Evolutionary conservation across 2,329 filamentous ascomycete species (phyloP).

Genomic region (Bipolaris gigantea): DNA sequence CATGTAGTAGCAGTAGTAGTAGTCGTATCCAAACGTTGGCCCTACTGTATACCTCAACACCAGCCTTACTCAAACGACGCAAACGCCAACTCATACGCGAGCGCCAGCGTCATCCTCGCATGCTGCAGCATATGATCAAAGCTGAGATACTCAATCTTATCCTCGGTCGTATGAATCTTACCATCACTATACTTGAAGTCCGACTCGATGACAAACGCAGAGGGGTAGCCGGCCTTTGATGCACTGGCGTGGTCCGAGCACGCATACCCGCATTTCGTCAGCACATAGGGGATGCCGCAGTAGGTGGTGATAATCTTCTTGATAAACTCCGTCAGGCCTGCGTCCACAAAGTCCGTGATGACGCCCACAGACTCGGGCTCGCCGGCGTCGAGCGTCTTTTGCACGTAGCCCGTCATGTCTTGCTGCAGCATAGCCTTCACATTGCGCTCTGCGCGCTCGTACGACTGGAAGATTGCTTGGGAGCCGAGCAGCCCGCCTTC

Average conservation of each 20-base stretch:
- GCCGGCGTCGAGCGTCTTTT: constrained; percentile 80
- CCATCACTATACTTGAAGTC: constrained; percentile 66
- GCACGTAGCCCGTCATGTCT: constrained; percentile 86
- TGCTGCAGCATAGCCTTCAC: constrained; percentile 98
- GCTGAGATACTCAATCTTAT: constrained; percentile 70
- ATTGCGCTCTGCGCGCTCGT: constrained; percentile 71
- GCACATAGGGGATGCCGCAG: constrained; percentile 82
- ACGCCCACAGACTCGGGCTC: constrained; percentile 85
- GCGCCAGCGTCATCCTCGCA: constrained; percentile 77
- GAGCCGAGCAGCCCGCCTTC: constrained; percentile 85
- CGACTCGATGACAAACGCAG: constrained; percentile 75
- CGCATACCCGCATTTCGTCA: constrained; percentile 88
- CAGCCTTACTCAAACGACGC: constrained; percentile 61
- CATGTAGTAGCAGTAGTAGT: not conserved
- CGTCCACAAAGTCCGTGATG: constrained; percentile 88
- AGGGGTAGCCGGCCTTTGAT: constrained; percentile 73
- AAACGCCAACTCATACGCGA: constrained; percentile 83
- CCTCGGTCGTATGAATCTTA: constrained; percentile 71
- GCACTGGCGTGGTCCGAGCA: constrained; percentile 76
- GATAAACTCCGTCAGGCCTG: constrained; percentile 82
- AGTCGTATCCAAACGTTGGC: not conserved
- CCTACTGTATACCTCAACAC: not conserved
- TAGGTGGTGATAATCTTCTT: constrained; percentile 86
- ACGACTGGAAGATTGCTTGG: constrained; percentile 83
- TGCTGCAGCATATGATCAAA: constrained; percentile 94